Percentiles rank a stretch among this genome's conserved stretches.
phyloP scores from a whole-genome alignment of 2,329 filamentous ascomycete genomes.

The Cladobotryum protrusum region DNA sequence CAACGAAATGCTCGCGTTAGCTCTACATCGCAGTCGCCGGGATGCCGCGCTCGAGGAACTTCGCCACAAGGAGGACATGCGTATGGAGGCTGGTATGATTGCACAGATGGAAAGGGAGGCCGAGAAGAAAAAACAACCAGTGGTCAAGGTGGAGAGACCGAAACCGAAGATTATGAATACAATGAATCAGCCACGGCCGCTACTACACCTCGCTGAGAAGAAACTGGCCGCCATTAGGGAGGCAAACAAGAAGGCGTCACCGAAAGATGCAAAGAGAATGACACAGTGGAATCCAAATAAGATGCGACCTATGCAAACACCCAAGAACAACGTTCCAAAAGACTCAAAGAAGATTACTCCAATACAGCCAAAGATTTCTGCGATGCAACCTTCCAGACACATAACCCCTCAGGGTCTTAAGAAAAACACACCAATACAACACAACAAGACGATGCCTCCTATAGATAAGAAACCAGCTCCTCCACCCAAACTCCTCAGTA shows the following conservation, averaged over 20 bases:
- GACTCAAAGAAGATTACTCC: neutral
- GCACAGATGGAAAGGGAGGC: conserved; percentile 13
- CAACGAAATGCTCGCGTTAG: conserved; percentile 28
- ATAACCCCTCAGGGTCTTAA: neutral
- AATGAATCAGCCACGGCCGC: neutral
- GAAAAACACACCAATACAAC: too few species aligned
- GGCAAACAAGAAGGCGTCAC: conserved; percentile 19
- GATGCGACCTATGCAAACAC: neutral
- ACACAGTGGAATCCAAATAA: neutral
- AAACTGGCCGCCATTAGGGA: neutral
- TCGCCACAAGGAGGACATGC: too few species aligned
- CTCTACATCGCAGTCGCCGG: conserved; percentile 29
- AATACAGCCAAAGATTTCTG: too few species aligned
- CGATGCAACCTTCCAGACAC: neutral
- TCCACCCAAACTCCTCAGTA: neutral
- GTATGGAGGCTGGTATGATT: neutral
- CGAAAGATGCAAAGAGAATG: neutral
- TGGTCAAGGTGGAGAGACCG: too few species aligned
- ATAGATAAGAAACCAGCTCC: neutral
- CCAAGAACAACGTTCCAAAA: neutral
- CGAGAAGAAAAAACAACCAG: too few species aligned
- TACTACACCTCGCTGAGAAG: neutral
- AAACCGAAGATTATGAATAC: neutral
- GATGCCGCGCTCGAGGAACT: conserved; percentile 25
- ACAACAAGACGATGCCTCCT: neutral